These are phyloP conservation scores for Talaromyces sp. DNA, from an alignment of 2,329 filamentous ascomycete genomes.

Conservation along the genomic window DNA sequence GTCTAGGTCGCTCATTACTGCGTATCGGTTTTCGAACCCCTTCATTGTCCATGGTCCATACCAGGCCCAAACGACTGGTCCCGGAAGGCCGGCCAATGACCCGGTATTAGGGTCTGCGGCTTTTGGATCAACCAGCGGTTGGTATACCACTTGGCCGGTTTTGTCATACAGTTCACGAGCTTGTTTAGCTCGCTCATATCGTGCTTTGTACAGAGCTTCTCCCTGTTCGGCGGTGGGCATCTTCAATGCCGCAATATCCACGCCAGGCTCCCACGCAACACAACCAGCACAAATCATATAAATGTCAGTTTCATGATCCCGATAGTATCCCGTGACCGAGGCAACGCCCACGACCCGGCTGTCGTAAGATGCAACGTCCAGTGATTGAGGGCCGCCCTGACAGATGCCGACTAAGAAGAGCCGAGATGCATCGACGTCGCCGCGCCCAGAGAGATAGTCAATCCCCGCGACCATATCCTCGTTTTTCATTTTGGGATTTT, in stretches of 20 bases:
- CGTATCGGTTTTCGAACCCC: slow-evolving; percentile 27
- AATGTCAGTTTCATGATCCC: slow-evolving; percentile 26
- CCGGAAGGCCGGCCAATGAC: slow-evolving; percentile 23
- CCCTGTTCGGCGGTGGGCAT: slow-evolving; percentile 26
- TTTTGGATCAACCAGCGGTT: slow-evolving; percentile 22
- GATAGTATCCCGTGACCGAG: slow-evolving; percentile 23
- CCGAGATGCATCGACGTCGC: slow-evolving; percentile 20
- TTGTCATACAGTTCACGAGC: slow-evolving; percentile 23
- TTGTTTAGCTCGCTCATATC: slow-evolving; percentile 20
- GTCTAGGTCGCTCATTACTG: slow-evolving; percentile 28
- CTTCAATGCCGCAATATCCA: slow-evolving; percentile 20
- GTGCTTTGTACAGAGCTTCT: slow-evolving; percentile 22
- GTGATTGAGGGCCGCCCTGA: slow-evolving; percentile 24
- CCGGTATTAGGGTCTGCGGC: slow-evolving; percentile 19
- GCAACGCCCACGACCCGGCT: slow-evolving; percentile 18
- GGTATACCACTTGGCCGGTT: slow-evolving; percentile 25
- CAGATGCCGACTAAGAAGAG: slow-evolving; percentile 27
- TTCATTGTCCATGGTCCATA: slow-evolving; percentile 28
- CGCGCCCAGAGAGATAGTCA: slow-evolving; percentile 23
- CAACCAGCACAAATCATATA: slow-evolving; percentile 28
- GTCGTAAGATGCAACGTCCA: slow-evolving; percentile 28
- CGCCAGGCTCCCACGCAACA: slow-evolving; percentile 20
- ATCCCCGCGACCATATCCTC: slow-evolving; percentile 24
- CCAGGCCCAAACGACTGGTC: slow-evolving; percentile 26
- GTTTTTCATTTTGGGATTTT: slow-evolving; percentile 29